Conservation (phyloP, 768 basidiomycete genomes). For the Rhodotorula taiwanensis region DNA sequence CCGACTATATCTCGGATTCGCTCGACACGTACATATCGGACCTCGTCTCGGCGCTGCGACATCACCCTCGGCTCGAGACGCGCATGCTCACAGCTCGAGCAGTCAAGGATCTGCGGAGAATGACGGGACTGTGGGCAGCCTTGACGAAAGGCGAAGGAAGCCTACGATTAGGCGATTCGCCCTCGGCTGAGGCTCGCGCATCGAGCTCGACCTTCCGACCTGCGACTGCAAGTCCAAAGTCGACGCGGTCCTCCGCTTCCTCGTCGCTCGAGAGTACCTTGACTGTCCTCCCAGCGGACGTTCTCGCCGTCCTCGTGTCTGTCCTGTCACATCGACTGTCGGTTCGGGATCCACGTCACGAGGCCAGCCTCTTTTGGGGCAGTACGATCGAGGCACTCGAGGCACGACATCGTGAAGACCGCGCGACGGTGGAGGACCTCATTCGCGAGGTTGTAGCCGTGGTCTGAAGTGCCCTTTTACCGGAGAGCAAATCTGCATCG, state of each 20-base stretch:
- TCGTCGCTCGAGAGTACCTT: no score
- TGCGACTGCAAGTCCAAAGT: neutral
- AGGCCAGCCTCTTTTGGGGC: constrained; percentile 19
- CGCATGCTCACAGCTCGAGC: constrained; percentile 7
- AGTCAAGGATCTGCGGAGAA: neutral
- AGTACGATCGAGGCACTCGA: neutral
- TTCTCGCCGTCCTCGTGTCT: constrained; percentile 1
- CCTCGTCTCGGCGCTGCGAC: constrained; percentile 15
- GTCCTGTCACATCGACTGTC: constrained; percentile 5
- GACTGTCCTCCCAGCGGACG: constrained; percentile 10
- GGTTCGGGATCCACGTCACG: neutral
- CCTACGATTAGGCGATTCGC: neutral
- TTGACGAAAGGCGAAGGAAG: neutral
- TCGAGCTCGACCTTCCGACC: neutral
- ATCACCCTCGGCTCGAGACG: constrained; percentile 9
- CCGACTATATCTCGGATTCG: neutral
- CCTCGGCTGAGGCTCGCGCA: neutral
- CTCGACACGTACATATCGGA: constrained; percentile 16
- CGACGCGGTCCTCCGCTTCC: neutral
- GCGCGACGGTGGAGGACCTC: constrained; percentile 5
- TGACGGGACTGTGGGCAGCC: neutral
- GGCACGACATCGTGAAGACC: neutral
- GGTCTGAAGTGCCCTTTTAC: neutral
- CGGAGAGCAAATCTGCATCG: no score
- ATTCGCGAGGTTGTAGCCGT: neutral